A percentile compares a stretch with the other conserved stretches of the same genome.
Evolutionary conservation across 2,329 filamentous ascomycete genomes (phyloP).

Genomic region (Epicoccum nigrum): DNA sequence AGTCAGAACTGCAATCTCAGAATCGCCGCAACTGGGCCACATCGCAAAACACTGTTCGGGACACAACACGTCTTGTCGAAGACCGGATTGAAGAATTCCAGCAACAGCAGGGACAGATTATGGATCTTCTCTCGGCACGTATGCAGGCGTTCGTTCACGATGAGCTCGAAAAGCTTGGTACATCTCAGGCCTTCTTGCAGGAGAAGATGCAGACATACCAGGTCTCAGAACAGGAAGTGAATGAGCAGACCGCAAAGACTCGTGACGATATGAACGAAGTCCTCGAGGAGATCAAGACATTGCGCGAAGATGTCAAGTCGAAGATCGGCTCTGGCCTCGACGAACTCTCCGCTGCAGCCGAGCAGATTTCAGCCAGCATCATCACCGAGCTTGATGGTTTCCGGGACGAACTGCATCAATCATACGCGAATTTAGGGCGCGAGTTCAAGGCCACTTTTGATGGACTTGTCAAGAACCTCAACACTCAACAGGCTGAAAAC

Average conservation of each 20-base stretch:
- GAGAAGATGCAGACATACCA: slow-evolving; percentile 72
- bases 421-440: slow-evolving; percentile 80
- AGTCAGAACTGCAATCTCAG: slow-evolving; percentile 78
- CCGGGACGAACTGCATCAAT: slow-evolving; percentile 79
- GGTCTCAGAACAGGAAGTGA: slow-evolving; percentile 70
- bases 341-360: slow-evolving; percentile 80
- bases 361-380: slow-evolving; percentile 88
- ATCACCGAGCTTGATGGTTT: slow-evolving; percentile 84
- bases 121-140: slow-evolving; percentile 69
- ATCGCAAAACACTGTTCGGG: slow-evolving; percentile 75
- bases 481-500: slow-evolving; percentile 77
- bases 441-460: slow-evolving; percentile 90
- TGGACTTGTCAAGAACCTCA: slow-evolving; percentile 74
- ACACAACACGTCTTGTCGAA: slow-evolving; percentile 80
- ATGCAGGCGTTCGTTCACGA: slow-evolving; percentile 78
- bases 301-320: slow-evolving; percentile 85
- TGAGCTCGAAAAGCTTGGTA: slow-evolving; percentile 73
- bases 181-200: slow-evolving; percentile 73
- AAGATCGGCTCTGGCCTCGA: slow-evolving; percentile 85
- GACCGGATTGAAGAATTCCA: slow-evolving; percentile 75
- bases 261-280: slow-evolving; percentile 90
- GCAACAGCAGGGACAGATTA: slow-evolving; percentile 71
- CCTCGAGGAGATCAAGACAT: slow-evolving; percentile 87
- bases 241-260: slow-evolving; percentile 70
- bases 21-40: slow-evolving; percentile 82